These are phyloP conservation scores for Goffeauzyma gilvescens DNA, from an alignment of 768 basidiomycete genomes.

Conservation along the genomic window DNA sequence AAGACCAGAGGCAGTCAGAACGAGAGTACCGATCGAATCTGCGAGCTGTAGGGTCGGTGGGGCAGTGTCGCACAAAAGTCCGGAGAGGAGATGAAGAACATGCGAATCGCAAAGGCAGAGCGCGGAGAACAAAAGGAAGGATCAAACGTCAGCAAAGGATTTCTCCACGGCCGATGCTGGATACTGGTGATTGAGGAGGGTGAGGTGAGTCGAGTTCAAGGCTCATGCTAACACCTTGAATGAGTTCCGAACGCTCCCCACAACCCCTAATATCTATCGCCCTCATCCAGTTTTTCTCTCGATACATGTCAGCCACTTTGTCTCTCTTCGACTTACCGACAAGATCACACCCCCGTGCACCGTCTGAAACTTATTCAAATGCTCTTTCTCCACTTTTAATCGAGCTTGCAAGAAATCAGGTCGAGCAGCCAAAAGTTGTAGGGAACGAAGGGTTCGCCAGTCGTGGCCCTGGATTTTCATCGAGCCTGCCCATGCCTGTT, in stretches of 20 bases:
- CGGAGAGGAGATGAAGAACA: not conserved
- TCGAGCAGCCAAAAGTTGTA: conserved; percentile 7
- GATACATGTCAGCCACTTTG: too few species aligned
- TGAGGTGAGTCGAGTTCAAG: too few species aligned
- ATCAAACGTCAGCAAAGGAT: too few species aligned
- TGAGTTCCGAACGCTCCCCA: too few species aligned
- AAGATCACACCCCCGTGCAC: conserved; percentile 10
- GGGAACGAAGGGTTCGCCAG: not conserved
- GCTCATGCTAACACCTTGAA: too few species aligned
- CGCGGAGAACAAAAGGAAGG: not conserved
- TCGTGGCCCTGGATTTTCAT: conserved; percentile 5
- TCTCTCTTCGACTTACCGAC: not conserved
- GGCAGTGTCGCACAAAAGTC: not conserved
- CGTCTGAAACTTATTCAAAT: conserved; percentile 13
- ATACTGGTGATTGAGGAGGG: too few species aligned
- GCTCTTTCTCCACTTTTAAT: conserved; percentile 7
- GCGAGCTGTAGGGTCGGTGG: conserved; percentile 16
- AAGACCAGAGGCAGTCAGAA: conserved; percentile 24
- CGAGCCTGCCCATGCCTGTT: conserved; percentile 9
- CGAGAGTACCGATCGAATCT: conserved; percentile 28
- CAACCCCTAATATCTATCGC: too few species aligned
- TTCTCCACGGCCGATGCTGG: too few species aligned
- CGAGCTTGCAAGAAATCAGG: conserved; percentile 9
- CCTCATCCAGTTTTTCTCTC: too few species aligned
- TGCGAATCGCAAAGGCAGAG: not conserved